Evolutionary conservation across 2,329 filamentous ascomycete genomes (phyloP).

Genomic region (Chrysosporium queenslandicum): DNA sequence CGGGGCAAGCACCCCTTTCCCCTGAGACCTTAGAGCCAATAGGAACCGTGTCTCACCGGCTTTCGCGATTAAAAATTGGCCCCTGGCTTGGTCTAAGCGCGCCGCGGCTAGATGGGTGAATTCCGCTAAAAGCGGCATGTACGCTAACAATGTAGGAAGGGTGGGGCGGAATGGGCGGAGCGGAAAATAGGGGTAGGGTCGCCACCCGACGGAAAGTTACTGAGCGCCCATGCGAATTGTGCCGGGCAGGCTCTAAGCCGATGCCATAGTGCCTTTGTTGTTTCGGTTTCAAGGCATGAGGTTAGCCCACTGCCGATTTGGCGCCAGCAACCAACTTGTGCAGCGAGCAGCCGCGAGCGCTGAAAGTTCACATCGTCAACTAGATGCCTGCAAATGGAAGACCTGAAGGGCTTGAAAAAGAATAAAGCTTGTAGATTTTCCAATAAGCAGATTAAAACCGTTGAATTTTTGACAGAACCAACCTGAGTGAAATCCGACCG

Average conservation of each 20-base stretch:
- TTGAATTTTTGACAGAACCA: background rate
- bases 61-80: conserved; percentile 2
- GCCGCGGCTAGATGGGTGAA: background rate
- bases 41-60: background rate
- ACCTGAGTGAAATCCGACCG: background rate
- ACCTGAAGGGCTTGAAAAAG: conserved; percentile 1
- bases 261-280: too few relatives aligned
- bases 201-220: too few relatives aligned
- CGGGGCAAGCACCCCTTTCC: conserved; percentile 1
- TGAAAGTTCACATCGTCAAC: too few relatives aligned
- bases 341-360: too few relatives aligned
- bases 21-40: conserved; percentile 3
- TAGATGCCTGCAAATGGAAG: background rate
- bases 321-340: too few relatives aligned
- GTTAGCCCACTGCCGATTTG: too few relatives aligned
- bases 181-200: conserved; percentile 2
- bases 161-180: conserved; percentile 10
- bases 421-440: background rate
- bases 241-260: too few relatives aligned
- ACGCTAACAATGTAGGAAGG: background rate
- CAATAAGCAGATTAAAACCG: conserved; percentile 1
- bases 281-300: too few relatives aligned
- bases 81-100: background rate
- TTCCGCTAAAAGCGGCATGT: conserved; percentile 11
- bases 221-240: too few relatives aligned